Percentiles rank a stretch among this genome's conserved stretches.
These are phyloP conservation scores for Amylostereum chailletii DNA, from an alignment of 1,284 basidiomycete genomes.

Conservation along the genomic window DNA sequence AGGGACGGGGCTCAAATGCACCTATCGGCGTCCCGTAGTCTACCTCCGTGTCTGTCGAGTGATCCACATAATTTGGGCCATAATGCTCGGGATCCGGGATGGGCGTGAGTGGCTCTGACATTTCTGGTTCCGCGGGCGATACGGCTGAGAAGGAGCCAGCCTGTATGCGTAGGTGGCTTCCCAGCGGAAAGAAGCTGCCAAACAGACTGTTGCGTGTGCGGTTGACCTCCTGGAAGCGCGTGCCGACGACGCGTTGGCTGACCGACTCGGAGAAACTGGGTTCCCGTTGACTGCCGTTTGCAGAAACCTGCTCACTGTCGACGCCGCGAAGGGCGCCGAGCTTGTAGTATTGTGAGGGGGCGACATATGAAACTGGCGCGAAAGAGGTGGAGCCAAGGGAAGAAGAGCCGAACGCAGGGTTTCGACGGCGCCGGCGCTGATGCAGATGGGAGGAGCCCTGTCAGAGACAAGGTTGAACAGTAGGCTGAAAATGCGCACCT, in stretches of 20 bases:
- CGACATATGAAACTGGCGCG: constrained; percentile 65
- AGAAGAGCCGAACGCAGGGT: constrained; percentile 54
- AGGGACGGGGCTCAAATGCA: constrained; percentile 5
- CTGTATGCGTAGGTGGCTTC: constrained; percentile 43
- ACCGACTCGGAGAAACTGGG: constrained; percentile 49
- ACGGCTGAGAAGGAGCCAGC: constrained; percentile 5
- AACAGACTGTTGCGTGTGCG: constrained; percentile 39
- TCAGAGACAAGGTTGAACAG: background rate
- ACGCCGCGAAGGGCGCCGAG: constrained; percentile 53
- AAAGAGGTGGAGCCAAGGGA: constrained; percentile 62
- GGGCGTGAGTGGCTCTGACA: constrained; percentile 10
- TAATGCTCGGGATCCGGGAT: constrained; percentile 43
- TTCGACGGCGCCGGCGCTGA: constrained; percentile 36
- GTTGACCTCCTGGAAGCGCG: constrained; percentile 65
- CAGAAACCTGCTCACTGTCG: constrained; percentile 48
- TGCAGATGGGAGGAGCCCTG: background rate
- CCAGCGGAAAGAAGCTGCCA: constrained; percentile 44
- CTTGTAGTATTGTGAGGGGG: constrained; percentile 72
- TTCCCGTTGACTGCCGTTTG: constrained; percentile 22
- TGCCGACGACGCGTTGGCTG: constrained; percentile 53
- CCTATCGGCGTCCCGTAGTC: constrained; percentile 14
- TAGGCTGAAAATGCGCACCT: constrained; percentile 6
- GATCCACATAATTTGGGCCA: constrained; percentile 44
- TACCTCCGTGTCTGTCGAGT: constrained; percentile 27
- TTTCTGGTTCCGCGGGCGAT: constrained; percentile 1